These are phyloP conservation scores for Fomes fomentarius DNA, from an alignment of 1,284 basidiomycete genomes.

Conservation along the genomic window DNA sequence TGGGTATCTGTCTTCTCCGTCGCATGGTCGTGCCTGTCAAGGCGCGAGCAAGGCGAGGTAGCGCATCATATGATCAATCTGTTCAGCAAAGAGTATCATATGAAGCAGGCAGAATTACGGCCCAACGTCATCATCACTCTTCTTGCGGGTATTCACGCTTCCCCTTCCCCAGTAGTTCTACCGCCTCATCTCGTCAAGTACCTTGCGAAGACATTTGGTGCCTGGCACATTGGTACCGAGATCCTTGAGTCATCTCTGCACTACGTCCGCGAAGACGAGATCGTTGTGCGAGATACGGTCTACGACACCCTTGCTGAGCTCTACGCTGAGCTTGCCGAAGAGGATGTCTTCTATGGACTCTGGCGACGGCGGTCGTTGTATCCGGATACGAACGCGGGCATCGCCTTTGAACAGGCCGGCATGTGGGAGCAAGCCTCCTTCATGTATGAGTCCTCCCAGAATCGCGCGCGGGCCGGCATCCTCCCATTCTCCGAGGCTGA, in stretches of 20 bases:
- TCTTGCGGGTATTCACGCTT: slow-evolving; percentile 83
- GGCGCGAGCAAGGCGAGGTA: slow-evolving; percentile 88
- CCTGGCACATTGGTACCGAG: slow-evolving; percentile 93
- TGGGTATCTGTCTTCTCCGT: slow-evolving; percentile 94
- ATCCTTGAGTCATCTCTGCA: slow-evolving; percentile 84
- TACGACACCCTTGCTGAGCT: slow-evolving; percentile 94
- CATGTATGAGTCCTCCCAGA: slow-evolving; percentile 92
- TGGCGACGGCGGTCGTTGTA: slow-evolving; percentile 92
- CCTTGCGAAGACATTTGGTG: slow-evolving; percentile 94
- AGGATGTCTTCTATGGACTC: slow-evolving; percentile 97
- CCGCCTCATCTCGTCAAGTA: slow-evolving; percentile 98
- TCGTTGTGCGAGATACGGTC: slow-evolving; percentile 80
- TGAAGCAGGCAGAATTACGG: slow-evolving; percentile 87
- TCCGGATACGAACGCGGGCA: slow-evolving; percentile 89
- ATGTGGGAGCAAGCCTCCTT: slow-evolving; percentile 95
- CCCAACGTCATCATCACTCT: slow-evolving; percentile 96
- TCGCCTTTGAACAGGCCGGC: slow-evolving; percentile 96
- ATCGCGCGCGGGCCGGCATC: slow-evolving; percentile 79
- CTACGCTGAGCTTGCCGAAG: slow-evolving; percentile 95
- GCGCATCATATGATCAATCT: slow-evolving; percentile 91
- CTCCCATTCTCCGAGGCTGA: slow-evolving; percentile 95
- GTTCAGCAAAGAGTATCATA: slow-evolving; percentile 93
- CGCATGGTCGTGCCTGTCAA: slow-evolving; percentile 86
- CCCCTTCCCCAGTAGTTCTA: slow-evolving; percentile 84
- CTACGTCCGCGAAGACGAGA: slow-evolving; percentile 80